Base-by-base conservation (phyloP, 2,329 filamentous ascomycete species). In the Verticillium dahliae region DNA sequence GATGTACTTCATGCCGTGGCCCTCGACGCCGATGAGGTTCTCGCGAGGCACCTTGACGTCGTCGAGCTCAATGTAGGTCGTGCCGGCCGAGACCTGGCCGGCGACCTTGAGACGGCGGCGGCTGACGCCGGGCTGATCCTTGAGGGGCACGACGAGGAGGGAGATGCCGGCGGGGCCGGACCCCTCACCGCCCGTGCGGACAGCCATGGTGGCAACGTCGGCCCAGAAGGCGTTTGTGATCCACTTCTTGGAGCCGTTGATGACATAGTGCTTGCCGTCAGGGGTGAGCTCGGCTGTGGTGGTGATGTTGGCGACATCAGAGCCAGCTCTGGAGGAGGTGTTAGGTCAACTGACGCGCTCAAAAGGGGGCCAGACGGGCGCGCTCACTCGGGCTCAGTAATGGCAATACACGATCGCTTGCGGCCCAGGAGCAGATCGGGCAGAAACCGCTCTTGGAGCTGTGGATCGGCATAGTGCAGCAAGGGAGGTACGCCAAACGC, bases 181-280 rank as follows among this genome's bases (percentile, higher is more conserved):
- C 0, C 85, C 87, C 1, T 74, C 71, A 0, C 70, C 71, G 15
- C 89, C 89, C 0, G 90, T 92, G 38, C 90, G 82, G 1, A 92
- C 90, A 0, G 89, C 90, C 86, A 91, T 90, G 37, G 81, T 83
- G 6, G 82, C 80, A 67, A 85, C 87, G 62, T 91, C 84, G 5
- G 84, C 79, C 18, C 35, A 37, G 62, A 90, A 85, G 5, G 85
- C 89, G 68, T 90, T 90, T 0, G 87, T 90, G 69, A 90, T 90
- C 89, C 90, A 92, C 75, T 92, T 91, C 81, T 92, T 92, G 0
- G 82, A 80, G n/a, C 89, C 89, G 62, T 90, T 91, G 57, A 92
- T 75, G 56, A 92, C 80, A 69, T 89, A 92, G 68, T 85, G 76
- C 70, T 85, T 86, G 11, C 89, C 88, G 68, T 89, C 85, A 0